A percentile compares a stretch with the other conserved stretches of the same genome.
Conservation (phyloP, 768 basidiomycete species). For the Trametes villosa region DNA sequence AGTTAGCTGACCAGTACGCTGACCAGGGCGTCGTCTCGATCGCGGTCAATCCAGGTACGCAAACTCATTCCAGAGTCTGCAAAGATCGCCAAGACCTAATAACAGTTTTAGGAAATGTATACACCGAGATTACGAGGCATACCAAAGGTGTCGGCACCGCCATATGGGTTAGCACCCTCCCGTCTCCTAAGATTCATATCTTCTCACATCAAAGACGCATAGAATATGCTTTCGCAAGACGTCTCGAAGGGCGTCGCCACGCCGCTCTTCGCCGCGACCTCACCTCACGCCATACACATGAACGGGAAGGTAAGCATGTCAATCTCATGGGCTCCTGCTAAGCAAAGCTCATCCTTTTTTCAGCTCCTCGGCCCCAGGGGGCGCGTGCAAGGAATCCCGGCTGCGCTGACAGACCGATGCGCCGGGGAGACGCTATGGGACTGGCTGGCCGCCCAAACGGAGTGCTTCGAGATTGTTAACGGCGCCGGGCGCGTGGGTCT, state of each 20-base stretch:
- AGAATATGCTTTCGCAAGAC: constrained; percentile 15
- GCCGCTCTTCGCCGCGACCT: constrained; percentile 19
- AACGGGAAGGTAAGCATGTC: constrained; percentile 17
- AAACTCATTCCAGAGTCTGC: no score
- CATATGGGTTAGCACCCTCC: constrained; percentile 2
- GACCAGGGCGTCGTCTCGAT: constrained; percentile 49
- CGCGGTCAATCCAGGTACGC: constrained; percentile 51
- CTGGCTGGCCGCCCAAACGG: constrained; percentile 20
- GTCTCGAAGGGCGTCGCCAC: constrained; percentile 9
- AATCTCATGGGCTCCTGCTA: no score
- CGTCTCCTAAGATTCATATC: no score
- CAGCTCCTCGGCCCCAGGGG: constrained; percentile 3
- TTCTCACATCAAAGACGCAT: no score
- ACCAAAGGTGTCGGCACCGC: not conserved
- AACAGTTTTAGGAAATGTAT: constrained; percentile 11
- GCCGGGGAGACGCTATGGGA: constrained; percentile 13
- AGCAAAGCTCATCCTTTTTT: no score
- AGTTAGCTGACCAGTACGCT: constrained; percentile 51
- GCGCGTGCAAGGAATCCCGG: not conserved
- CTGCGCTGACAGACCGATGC: not conserved
- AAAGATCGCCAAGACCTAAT: no score
- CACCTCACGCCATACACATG: not conserved
- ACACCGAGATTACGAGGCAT: constrained; percentile 8
- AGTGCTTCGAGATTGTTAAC: constrained; percentile 10
- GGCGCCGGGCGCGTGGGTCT: no score